Conservation (phyloP, 148 eudicot genomes). For the Chenopodium album region DNA sequence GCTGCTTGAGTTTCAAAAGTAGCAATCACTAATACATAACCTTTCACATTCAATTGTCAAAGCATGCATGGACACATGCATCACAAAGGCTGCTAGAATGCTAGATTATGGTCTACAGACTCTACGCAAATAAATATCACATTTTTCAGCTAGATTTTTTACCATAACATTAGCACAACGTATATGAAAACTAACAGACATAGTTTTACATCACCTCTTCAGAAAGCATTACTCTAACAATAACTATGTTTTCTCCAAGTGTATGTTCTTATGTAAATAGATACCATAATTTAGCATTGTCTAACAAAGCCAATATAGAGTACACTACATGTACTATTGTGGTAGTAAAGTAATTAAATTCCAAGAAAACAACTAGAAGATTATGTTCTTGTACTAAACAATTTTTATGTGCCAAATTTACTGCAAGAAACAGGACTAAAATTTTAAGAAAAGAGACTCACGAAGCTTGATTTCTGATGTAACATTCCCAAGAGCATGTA, state of each 20-base stretch:
- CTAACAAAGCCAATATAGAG: not conserved
- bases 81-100: not conserved
- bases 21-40: not conserved
- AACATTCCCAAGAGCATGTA: slow-evolving; percentile 90
- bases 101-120: not conserved
- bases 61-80: not conserved
- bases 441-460: slow-evolving; percentile 30
- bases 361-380: not conserved
- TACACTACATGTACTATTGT: not conserved
- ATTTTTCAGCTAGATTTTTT: not conserved
- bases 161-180: not conserved
- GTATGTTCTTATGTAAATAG: not conserved
- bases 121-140: not conserved
- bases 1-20: not conserved
- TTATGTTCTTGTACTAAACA: not conserved
- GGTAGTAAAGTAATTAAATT: not conserved
- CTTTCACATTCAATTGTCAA: not conserved
- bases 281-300: not conserved
- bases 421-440: not conserved
- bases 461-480: slow-evolving; percentile 84
- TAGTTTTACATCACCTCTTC: not conserved
- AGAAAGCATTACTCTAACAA: not conserved
- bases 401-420: no score
- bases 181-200: not conserved
- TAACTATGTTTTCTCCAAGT: not conserved